Evolutionary conservation across 257 asterid species (phyloP), one percentile per base, ranked within the genome.

Genomic region (Linderniella brevidens): DNA sequence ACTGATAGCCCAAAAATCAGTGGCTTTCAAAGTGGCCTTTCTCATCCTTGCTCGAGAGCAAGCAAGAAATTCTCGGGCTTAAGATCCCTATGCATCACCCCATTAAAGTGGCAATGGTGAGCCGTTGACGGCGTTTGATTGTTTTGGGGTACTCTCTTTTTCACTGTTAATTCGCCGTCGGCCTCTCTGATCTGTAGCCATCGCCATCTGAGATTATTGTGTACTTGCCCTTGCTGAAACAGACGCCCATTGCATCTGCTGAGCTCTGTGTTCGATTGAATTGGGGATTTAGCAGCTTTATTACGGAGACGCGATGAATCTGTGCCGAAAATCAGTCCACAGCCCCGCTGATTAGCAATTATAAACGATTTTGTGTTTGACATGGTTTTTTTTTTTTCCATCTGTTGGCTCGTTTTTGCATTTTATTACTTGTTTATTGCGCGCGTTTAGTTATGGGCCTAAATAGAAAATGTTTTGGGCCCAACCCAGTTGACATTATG

Each of bases 51-150:
- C 71, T 74, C 7, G 79, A 58, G 20, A 74, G 82, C 68, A 77
- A 74, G 82, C 68, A 77, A 61, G 67, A 77, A 77, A 57, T 77
- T 77, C 70, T 74, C 87, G 0, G 87, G 82, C 68, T 77, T 77
- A 4, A 77, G 82, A 77, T 76, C 86, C 66, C 86, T 64, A 65
- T 73, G 82, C 72, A 77, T 57, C 58, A 77, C 87, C 51, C 88
- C 88, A 80, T 71, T 74, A 49, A 74, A 78, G 65, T 78, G 88
- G 52, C 88, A 78, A 62, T 74, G 77, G 46, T 71, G 72, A 37
- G 74, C 87, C 40, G 74, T 63, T 64, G 36, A 54, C 63, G 8
- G 59, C 45, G 36, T 43, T 41, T 18, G 54, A 68, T 49, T 71
- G 55, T 10, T 70, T 47, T 3, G 70, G n/a, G 62, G 4, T 43